Conservation (phyloP, 257 asterid genomes). For the Eucommia ulmoides region DNA sequence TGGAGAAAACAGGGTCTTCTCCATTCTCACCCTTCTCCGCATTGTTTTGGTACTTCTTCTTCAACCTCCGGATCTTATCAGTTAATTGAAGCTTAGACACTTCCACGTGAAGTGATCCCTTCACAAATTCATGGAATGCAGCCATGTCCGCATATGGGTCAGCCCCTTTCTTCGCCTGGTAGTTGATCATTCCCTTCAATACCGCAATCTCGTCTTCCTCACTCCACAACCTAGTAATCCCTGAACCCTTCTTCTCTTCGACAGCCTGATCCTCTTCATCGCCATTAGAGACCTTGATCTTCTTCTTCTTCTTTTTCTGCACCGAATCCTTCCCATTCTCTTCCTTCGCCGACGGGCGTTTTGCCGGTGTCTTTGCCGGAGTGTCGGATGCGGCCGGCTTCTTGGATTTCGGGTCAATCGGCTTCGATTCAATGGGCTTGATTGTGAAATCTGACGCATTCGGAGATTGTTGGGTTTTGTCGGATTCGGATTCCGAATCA, state of each 20-base stretch:
- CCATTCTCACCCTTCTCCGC: constrained; percentile 22
- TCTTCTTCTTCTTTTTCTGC: constrained; percentile 18
- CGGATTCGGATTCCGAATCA: constrained; percentile 26
- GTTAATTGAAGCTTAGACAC: constrained; percentile 27
- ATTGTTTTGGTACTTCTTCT: constrained; percentile 26
- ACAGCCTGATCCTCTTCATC: constrained; percentile 12
- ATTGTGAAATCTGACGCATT: constrained; percentile 27
- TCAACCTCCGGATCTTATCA: constrained; percentile 35
- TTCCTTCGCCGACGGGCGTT: constrained; percentile 5
- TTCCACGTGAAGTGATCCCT: constrained; percentile 24
- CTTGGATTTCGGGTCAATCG: not conserved
- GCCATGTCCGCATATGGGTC: constrained; percentile 24
- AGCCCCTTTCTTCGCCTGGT: constrained; percentile 18
- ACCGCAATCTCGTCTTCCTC: constrained; percentile 38
- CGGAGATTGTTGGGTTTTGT: constrained; percentile 18
- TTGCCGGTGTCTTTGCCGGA: constrained; percentile 15
- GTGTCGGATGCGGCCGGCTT: not conserved
- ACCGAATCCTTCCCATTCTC: constrained; percentile 3
- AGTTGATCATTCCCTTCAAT: constrained; percentile 40
- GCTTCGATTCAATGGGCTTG: constrained; percentile 15
- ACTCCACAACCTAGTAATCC: constrained; percentile 36
- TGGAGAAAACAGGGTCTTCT: constrained; percentile 24
- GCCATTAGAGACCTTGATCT: not conserved
- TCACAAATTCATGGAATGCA: constrained; percentile 29
- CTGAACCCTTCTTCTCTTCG: constrained; percentile 1